A percentile compares a stretch with the other conserved stretches of the same genome.
Evolutionary conservation across 371 early-diverging fungal genomes (phyloP).

Genomic region (Mucor ambiguus): DNA sequence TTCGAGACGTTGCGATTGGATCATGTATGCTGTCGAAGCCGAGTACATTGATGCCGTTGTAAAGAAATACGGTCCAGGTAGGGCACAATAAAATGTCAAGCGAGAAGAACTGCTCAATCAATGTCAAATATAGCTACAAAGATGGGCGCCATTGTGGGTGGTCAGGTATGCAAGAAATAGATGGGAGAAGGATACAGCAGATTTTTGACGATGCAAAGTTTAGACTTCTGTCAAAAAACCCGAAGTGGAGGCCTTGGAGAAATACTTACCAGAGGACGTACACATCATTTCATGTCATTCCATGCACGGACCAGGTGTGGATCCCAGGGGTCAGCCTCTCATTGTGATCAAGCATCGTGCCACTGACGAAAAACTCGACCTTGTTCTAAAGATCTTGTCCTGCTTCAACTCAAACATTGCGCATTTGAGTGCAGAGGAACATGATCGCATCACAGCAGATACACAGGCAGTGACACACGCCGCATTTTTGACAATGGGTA

Average conservation of each 20-base stretch:
- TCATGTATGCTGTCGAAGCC: constrained; percentile 95
- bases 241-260: constrained; percentile 88
- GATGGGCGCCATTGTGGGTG: constrained; percentile 83
- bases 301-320: constrained; percentile 93
- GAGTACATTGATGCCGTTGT: constrained; percentile 85
- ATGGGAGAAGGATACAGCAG: background rate
- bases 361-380: constrained; percentile 59
- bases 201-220: background rate
- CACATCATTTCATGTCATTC: constrained; percentile 94
- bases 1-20: constrained; percentile 83
- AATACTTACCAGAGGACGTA: constrained; percentile 84
- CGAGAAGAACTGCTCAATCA: background rate
- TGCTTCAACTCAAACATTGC: constrained; percentile 83
- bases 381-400: constrained; percentile 67
- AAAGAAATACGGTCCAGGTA: constrained; percentile 82
- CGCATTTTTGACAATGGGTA: constrained; percentile 93
- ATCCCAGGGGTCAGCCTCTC: constrained; percentile 84
- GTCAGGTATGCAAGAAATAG: constrained; percentile 51
- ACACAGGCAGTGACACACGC: constrained; percentile 97
- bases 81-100: background rate
- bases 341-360: constrained; percentile 83
- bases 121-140: constrained; percentile 70
- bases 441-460: constrained; percentile 95
- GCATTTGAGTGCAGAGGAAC: constrained; percentile 78
- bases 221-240: constrained; percentile 95